Evolutionary conservation across 2,329 filamentous ascomycete genomes (phyloP).

Genomic region (Ramichloridium luteum): DNA sequence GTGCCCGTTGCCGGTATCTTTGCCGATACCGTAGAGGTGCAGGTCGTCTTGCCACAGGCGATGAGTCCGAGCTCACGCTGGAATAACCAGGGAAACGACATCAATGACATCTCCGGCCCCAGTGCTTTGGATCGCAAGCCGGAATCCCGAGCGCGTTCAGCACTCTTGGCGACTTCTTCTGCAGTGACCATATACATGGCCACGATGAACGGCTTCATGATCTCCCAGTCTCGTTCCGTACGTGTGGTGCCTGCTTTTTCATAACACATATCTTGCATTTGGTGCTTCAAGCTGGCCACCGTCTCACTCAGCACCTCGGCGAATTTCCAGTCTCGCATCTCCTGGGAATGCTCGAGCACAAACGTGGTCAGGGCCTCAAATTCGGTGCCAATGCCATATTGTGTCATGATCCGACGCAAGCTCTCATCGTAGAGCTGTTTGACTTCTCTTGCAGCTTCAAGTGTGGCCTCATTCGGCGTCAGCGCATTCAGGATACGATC

Average conservation of each 20-base stretch:
- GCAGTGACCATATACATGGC: conserved; percentile 82
- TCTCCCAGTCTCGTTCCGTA: conserved; percentile 34
- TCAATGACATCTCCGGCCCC: conserved; percentile 55
- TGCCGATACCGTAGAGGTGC: conserved; percentile 1
- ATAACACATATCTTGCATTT: conserved; percentile 56
- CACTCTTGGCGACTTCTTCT: conserved; percentile 51
- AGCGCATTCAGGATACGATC: conserved; percentile 56
- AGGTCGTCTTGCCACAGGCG: conserved; percentile 45
- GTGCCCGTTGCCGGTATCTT: no score
- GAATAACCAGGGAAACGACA: conserved; percentile 93
- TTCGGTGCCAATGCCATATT: conserved; percentile 71
- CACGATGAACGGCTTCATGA: conserved; percentile 60
- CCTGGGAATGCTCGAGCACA: conserved; percentile 59
- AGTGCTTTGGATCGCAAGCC: conserved; percentile 28
- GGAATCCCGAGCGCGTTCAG: conserved; percentile 37
- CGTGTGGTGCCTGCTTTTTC: conserved; percentile 43
- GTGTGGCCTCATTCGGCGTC: conserved; percentile 39
- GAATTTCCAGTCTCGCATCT: conserved; percentile 70
- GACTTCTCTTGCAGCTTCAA: conserved; percentile 50
- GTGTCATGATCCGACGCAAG: conserved; percentile 69
- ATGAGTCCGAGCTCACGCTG: conserved; percentile 57
- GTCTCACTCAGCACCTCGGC: conserved; percentile 70
- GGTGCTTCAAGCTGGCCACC: conserved; percentile 51
- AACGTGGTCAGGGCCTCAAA: conserved; percentile 90
- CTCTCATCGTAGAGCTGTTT: conserved; percentile 69